Base-by-base conservation (phyloP, 352 stramenopile genomes). In the Pythium oligandrum region DNA sequence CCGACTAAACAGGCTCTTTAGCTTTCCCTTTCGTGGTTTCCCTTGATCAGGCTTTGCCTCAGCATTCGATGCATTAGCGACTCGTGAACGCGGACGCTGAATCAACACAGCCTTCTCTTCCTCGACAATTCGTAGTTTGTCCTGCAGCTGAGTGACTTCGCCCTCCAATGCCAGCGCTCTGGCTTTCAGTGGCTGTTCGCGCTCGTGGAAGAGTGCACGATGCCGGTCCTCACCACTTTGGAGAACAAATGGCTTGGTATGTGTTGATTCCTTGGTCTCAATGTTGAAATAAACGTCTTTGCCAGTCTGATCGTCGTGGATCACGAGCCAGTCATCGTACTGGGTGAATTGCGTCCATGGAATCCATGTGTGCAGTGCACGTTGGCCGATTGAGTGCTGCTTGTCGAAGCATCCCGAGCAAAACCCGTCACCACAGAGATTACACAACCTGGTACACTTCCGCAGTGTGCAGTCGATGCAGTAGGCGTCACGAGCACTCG, bases 361-460 rank as follows among this genome's bases (percentile, higher is more conserved):
- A 3, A 88, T 58, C 69, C 61, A 89, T 12, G 81, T 88, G 58
- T 93, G 83, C 33, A 69, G 55, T 12, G 59, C 51, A 31, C 88
- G 88, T 31, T 72, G 66, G n/a, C 81, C 83, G 37, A 82, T 86
- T 4, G 53, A 60, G 45, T 93, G 83, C 0, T 59, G 63, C 1
- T 52, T 52, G 0, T 42, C 44, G 49, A 87, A 93, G 43, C 83
- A 93, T 4, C 42, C 46, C 17, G 72, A 76, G 48, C 82, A 92
- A 34, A 87, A 94, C 0, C 76, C 80, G 39, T 94, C 83, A 9
- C 77, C 83, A 44, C 81, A 94, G 4, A 91, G 52, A 50, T 91
- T 94, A 49, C 83, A 94, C 3, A 92, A 56, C 36, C 52, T 61
- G 4, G 68, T 68, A 6, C 64, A 73, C 1, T 49, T 40, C 10